These are phyloP conservation scores for Eucommia ulmoides DNA, from an alignment of 257 asterid species.

Conservation along the genomic window DNA sequence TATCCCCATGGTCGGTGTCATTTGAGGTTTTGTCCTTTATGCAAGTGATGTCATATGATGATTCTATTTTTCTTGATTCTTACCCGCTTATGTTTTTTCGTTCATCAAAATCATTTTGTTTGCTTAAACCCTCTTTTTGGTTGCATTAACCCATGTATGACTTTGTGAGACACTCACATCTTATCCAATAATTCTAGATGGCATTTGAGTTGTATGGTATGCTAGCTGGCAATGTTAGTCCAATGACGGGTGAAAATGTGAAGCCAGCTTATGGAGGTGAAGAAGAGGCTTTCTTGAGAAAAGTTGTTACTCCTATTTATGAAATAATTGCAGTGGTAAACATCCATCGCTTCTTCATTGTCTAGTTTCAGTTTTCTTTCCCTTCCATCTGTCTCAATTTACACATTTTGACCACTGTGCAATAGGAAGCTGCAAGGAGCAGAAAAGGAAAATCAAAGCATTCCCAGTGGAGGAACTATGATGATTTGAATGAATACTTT, in stretches of 20 bases:
- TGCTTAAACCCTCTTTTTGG: too few relatives aligned
- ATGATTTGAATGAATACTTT: conserved; percentile 91
- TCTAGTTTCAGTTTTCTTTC: conserved; percentile 2
- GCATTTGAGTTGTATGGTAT: conserved; percentile 96
- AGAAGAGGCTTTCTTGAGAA: conserved; percentile 83
- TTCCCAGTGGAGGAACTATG: conserved; percentile 98
- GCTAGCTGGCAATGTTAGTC: conserved; percentile 99
- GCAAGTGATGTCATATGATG: too few relatives aligned
- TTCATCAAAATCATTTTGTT: too few relatives aligned
- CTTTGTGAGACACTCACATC: conserved; percentile 4
- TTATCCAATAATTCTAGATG: conserved; percentile 68
- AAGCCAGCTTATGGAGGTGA: conserved; percentile 99
- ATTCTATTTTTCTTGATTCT: too few relatives aligned
- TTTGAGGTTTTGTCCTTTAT: too few relatives aligned
- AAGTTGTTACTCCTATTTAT: conserved; percentile 95
- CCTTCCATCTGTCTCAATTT: conserved; percentile 1
- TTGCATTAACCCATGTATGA: too few relatives aligned
- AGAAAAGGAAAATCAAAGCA: conserved; percentile 77
- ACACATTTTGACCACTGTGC: neutral
- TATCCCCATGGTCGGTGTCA: too few relatives aligned
- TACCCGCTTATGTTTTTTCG: too few relatives aligned
- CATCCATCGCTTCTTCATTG: conserved; percentile 3
- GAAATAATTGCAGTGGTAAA: conserved; percentile 85
- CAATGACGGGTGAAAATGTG: conserved; percentile 95
- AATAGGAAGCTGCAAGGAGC: conserved; percentile 94